These are phyloP conservation scores for Penicillium sp. DNA, from an alignment of 2,329 filamentous ascomycete species.

Conservation along the genomic window DNA sequence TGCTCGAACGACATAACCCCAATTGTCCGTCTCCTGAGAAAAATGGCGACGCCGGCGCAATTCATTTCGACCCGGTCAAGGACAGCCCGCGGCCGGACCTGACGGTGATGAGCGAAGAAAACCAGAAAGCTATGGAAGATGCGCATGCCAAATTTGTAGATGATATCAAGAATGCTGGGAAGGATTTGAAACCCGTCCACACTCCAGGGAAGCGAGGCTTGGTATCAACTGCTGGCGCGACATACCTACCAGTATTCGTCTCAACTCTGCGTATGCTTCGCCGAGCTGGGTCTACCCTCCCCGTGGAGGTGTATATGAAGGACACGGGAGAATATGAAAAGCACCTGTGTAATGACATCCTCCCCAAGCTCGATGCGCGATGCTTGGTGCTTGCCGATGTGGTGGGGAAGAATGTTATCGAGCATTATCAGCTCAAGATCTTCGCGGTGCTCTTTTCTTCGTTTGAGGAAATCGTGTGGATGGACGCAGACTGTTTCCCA, in stretches of 20 bases:
- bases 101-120: slow-evolving; percentile 35
- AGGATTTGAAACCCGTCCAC: slow-evolving; percentile 35
- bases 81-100: slow-evolving; percentile 38
- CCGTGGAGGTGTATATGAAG: slow-evolving; percentile 50
- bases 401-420: slow-evolving; percentile 41
- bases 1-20: slow-evolving; percentile 36
- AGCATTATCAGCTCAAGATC: slow-evolving; percentile 58
- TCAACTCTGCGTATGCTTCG: slow-evolving; percentile 56
- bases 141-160: slow-evolving; percentile 46
- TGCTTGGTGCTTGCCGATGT: slow-evolving; percentile 49
- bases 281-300: slow-evolving; percentile 52
- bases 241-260: slow-evolving; percentile 53
- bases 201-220: slow-evolving; percentile 49
- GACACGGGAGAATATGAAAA: slow-evolving; percentile 44
- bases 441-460: slow-evolving; percentile 60
- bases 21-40: slow-evolving; percentile 33
- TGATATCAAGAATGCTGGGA: slow-evolving; percentile 30
- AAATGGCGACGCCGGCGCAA: slow-evolving; percentile 23
- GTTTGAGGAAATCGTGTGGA: slow-evolving; percentile 60
- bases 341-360: slow-evolving; percentile 41
- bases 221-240: slow-evolving; percentile 53
- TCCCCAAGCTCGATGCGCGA: slow-evolving; percentile 44
- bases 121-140: slow-evolving; percentile 38
- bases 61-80: slow-evolving; percentile 34
- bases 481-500: slow-evolving; percentile 61